Conservation (phyloP, 805 yeast species). For the Kodamaea leandrae region DNA sequence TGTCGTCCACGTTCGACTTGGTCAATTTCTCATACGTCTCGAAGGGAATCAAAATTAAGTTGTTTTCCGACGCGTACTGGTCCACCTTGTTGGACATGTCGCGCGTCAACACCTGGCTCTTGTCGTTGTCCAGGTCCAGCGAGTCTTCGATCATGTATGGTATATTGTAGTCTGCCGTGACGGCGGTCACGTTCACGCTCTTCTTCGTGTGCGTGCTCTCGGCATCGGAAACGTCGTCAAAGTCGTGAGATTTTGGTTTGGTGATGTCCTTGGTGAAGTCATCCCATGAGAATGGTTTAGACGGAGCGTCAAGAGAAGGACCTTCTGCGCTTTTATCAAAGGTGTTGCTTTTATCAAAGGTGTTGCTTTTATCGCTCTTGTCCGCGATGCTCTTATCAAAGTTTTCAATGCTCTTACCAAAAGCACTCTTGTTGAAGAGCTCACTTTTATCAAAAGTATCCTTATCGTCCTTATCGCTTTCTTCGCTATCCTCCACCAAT, state of each 20-base stretch:
- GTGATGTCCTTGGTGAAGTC: conserved; percentile 32
- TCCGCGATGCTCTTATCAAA: neutral
- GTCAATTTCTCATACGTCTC: conserved; percentile 31
- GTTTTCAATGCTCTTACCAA: conserved; percentile 17
- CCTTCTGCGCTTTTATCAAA: too few species aligned
- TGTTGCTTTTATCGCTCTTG: conserved; percentile 16
- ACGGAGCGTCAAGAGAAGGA: too few species aligned
- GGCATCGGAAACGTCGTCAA: conserved; percentile 12
- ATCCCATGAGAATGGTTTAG: too few species aligned
- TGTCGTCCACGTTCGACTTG: conserved; percentile 22
- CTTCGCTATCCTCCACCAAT: conserved; percentile 25
- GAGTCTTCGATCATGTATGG: conserved; percentile 31
- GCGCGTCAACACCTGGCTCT: conserved; percentile 3
- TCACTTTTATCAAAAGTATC: too few species aligned
- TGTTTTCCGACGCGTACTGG: conserved; percentile 33
- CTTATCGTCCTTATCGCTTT: conserved; percentile 6
- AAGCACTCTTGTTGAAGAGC: conserved; percentile 26
- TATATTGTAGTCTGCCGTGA: conserved; percentile 18
- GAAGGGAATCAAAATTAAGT: conserved; percentile 29
- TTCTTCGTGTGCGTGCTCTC: conserved; percentile 12
- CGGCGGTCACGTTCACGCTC: conserved; percentile 15
- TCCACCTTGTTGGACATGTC: conserved; percentile 21
- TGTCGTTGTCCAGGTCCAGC: conserved; percentile 26
- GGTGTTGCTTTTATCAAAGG: neutral
- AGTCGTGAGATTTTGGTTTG: neutral